phyloP scores from a whole-genome alignment of 768 basidiomycete species.

The Kondoa subrosea region DNA sequence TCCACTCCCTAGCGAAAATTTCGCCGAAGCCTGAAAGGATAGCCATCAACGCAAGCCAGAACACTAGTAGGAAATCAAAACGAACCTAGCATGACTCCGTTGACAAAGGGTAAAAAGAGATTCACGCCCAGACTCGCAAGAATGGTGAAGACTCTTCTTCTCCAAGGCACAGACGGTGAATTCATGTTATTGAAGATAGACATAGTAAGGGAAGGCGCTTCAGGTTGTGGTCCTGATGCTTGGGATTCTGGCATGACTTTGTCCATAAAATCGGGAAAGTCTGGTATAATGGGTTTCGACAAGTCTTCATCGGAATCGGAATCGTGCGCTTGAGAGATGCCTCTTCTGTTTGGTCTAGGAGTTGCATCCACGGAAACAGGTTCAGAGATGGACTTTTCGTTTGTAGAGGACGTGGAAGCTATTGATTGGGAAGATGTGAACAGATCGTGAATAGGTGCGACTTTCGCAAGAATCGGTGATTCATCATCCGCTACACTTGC shows the following conservation, averaged over 20 bases:
- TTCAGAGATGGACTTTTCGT: no score
- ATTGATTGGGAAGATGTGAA: no score
- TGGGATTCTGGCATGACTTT: background rate
- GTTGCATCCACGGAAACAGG: no score
- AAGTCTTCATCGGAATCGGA: background rate
- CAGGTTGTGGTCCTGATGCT: background rate
- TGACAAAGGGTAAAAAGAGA: slow-evolving; percentile 68
- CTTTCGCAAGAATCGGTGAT: no score
- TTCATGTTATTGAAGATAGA: slow-evolving; percentile 21
- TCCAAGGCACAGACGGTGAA: slow-evolving; percentile 19
- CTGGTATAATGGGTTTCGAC: background rate
- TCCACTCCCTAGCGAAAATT: slow-evolving; percentile 46
- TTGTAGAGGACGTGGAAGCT: no score
- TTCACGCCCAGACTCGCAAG: slow-evolving; percentile 46
- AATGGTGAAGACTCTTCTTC: slow-evolving; percentile 20
- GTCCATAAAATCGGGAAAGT: background rate
- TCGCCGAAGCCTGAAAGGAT: slow-evolving; percentile 51
- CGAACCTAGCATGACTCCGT: slow-evolving; percentile 76
- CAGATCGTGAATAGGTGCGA: no score
- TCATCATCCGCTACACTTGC: no score
- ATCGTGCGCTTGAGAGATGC: background rate
- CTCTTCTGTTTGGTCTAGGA: no score
- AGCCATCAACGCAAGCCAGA: background rate
- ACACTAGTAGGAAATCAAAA: background rate
- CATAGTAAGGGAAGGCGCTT: slow-evolving; percentile 24